Evolutionary conservation across 2,329 filamentous ascomycete species (phyloP), one percentile per base, ranked within the genome.

Genomic region (Ophiostoma fasciatum): DNA sequence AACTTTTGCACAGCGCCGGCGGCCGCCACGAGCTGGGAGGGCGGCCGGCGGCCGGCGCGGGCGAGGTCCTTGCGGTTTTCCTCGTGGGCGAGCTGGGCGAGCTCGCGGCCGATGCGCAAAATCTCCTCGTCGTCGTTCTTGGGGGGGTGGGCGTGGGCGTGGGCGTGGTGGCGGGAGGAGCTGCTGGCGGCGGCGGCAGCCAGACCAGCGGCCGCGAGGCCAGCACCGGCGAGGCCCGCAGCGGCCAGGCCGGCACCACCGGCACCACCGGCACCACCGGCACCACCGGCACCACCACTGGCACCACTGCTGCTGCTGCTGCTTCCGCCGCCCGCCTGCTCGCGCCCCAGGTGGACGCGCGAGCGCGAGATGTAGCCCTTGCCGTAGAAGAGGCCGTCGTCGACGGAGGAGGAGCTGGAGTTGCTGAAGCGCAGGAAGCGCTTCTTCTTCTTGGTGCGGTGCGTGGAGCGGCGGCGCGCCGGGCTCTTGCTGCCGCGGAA

Each of bases 331-430:
- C 11, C 9, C 11, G 4, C 29, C 19, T 40, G 26, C 14, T 35
- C 35, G 9, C 42, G 36, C n/a, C 43, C 26, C 10, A 31, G 30
- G 13, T 39, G 14, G 21, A 31, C 33, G 23, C 22, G 47, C 35
- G 33, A 42, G 39, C 43, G 48, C 30, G 52, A 48, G 20, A 57
- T 49, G 39, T 59, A 67, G 6, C 64, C 67, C 28, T 53, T 57
- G n/a, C 69, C 68, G 50, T 71, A 74, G 4, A 64, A 67, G 37
- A 74, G 53, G 47, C 72, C 69, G 31, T 60, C 60, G 47, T 74
- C 68, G 29, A 71, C 53, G 1, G 68, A 71, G 1, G 67, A 71
- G 2, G 65, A 68, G 14, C 67, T 72, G 3, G 58, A 63, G 42
- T 66, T 68, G 42, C 57, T 59, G 42, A 62, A 58, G 29, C 59